Evolutionary conservation across 495 filamentous ascomycete genomes (phyloP), one percentile per base, ranked within the genome.

Genomic region (Tetracladium setigerum): DNA sequence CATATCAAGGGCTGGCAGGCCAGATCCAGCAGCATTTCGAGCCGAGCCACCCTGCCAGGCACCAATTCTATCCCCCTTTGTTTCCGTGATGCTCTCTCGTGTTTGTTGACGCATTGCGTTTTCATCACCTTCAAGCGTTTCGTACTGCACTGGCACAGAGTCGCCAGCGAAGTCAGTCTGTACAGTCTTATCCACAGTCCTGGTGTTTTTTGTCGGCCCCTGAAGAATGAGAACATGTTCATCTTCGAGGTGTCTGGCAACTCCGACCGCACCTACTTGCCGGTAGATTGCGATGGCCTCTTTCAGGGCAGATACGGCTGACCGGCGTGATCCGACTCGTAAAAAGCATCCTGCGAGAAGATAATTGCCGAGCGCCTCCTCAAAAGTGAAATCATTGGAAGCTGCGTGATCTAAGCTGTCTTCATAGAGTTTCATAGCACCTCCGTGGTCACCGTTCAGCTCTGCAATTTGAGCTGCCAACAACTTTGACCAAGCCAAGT

Each of bases 361-460:
- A 64, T 94, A 89, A 56, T 85, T 82, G 6, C 82, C 76, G 16
- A 90, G 74, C 0, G 85, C 89, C 58, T 95, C 84, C 53, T 95
- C 89, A 35, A 94, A 73, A 10, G 78, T 63, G 61, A 87, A 88
- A 44, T 77, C 78, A 61, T 94, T 76, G 35, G 89, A 71, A 49
- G 89, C 76, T 35, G 83, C 82, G 62, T 94, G 87, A 55, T 95
- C 87, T 34, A 89, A 71, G 15, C 83, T 80, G 47, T 77, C 72
- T 65, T 95, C 89, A 54, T 89, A 92, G 15, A 72, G 66, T 35
- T 65, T 67, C 36, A 89, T 75, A 7, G 83, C 75, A 6, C 64
- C 64, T 4, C 76, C 78, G 52, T 85, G 77, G 44, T 84, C 67
- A 32, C 73, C 73, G 22, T 66, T 69, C 48, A 87, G 66, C 54